Conservation (phyloP, 2,329 filamentous ascomycete species). For the Exophiala sp. region DNA sequence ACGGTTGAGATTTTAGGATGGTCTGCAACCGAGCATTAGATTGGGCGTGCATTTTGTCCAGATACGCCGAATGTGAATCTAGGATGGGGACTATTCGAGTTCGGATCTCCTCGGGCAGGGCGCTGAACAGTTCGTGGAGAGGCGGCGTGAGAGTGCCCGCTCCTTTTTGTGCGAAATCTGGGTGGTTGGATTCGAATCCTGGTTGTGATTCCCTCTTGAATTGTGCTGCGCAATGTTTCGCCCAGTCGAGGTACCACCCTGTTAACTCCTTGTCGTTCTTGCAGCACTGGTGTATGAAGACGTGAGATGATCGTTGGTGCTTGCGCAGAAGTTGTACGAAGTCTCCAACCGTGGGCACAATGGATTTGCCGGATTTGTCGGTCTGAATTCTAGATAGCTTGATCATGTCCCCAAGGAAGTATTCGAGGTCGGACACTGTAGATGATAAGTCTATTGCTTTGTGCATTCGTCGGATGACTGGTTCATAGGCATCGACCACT, state of each 20-base stretch:
- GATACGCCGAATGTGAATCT: slow-evolving; percentile 60
- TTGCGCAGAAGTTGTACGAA: slow-evolving; percentile 65
- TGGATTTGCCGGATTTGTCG: slow-evolving; percentile 30
- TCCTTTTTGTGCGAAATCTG: slow-evolving; percentile 28
- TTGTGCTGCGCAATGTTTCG: slow-evolving; percentile 53
- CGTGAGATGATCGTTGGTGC: slow-evolving; percentile 62
- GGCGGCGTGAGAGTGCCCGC: slow-evolving; percentile 43
- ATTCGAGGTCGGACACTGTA: slow-evolving; percentile 64
- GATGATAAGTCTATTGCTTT: slow-evolving; percentile 67
- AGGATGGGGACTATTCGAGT: slow-evolving; percentile 50
- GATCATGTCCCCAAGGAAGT: slow-evolving; percentile 69
- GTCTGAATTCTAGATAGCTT: slow-evolving; percentile 46
- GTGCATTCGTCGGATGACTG: slow-evolving; percentile 69
- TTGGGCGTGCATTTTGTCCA: slow-evolving; percentile 52
- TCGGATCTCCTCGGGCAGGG: slow-evolving; percentile 49
- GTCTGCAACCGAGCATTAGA: slow-evolving; percentile 56
- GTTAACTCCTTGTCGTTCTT: slow-evolving; percentile 65
- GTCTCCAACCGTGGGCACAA: slow-evolving; percentile 63
- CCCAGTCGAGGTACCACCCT: slow-evolving; percentile 59
- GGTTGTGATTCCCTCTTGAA: slow-evolving; percentile 43
- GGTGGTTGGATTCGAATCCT: slow-evolving; percentile 25
- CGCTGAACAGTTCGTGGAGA: slow-evolving; percentile 42
- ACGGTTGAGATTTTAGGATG: slow-evolving; percentile 47
- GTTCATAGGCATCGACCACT: slow-evolving; percentile 65
- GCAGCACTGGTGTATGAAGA: slow-evolving; percentile 67